Conservation (phyloP, 1,284 basidiomycete genomes). For the Chiua sp. region DNA sequence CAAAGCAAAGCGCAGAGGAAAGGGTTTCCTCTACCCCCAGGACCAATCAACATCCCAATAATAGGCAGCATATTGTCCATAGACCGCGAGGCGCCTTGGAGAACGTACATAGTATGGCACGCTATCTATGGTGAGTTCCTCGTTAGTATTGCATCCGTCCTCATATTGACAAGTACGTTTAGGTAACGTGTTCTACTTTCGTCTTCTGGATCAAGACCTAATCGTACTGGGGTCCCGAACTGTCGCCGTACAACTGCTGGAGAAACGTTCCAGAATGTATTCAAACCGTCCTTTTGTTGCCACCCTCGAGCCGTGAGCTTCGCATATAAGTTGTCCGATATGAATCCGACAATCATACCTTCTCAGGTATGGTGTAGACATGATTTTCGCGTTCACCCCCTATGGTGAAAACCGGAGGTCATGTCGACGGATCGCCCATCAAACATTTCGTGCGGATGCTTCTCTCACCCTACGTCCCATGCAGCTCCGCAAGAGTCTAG, state of each 20-base stretch:
- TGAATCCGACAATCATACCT: too few relatives aligned
- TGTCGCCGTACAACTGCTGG: constrained; percentile 12
- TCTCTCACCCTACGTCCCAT: constrained; percentile 10
- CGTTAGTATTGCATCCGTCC: not conserved
- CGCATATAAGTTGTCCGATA: too few relatives aligned
- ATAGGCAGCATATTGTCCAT: constrained; percentile 12
- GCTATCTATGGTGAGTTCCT: constrained; percentile 12
- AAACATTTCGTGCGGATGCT: constrained; percentile 8
- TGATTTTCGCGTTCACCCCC: constrained; percentile 5
- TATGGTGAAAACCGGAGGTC: constrained; percentile 17
- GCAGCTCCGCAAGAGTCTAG: constrained; percentile 17
- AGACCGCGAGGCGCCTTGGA: constrained; percentile 14
- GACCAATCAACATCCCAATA: constrained; percentile 10
- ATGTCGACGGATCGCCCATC: constrained; percentile 16
- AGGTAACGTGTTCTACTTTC: constrained; percentile 17
- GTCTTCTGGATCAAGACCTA: constrained; percentile 17
- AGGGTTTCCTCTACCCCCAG: constrained; percentile 9
- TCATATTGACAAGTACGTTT: not conserved
- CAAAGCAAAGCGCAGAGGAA: not conserved
- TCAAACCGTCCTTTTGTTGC: constrained; percentile 19
- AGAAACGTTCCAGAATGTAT: constrained; percentile 17
- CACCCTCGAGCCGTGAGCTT: constrained; percentile 12
- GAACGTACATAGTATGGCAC: constrained; percentile 20
- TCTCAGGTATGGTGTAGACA: constrained; percentile 8
- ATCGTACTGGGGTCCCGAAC: constrained; percentile 13